Percentiles rank a stretch among this genome's conserved stretches.
phyloP scores from a whole-genome alignment of 1,284 basidiomycete species.

The Boletus mariae region DNA sequence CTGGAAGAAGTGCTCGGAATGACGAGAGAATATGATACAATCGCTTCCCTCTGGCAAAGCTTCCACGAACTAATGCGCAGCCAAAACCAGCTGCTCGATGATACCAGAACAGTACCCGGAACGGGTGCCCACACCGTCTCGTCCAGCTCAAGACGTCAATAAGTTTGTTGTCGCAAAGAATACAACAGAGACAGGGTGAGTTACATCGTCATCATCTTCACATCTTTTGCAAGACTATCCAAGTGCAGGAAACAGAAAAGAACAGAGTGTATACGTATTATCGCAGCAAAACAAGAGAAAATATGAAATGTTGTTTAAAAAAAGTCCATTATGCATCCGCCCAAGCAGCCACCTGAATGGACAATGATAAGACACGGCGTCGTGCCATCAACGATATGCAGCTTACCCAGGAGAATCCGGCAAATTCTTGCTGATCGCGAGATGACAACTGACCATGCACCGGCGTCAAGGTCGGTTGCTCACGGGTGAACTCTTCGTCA shows the following conservation, averaged over 20 bases:
- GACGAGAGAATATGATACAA: conserved; percentile 90
- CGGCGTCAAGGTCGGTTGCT: conserved; percentile 96
- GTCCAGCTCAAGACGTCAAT: conserved; percentile 23
- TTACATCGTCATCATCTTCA: conserved; percentile 26
- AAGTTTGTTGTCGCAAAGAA: conserved; percentile 11
- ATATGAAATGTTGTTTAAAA: conserved; percentile 32
- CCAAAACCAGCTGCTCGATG: conserved; percentile 35
- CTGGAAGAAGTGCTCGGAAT: conserved; percentile 90
- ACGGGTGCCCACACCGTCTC: conserved; percentile 66
- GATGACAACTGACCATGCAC: conserved; percentile 94
- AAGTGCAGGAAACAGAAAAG: conserved; percentile 41
- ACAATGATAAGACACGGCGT: not conserved
- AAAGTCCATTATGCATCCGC: conserved; percentile 54
- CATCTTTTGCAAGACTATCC: conserved; percentile 44
- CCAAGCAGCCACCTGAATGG: conserved; percentile 62
- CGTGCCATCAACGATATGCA: not conserved
- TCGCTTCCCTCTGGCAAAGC: conserved; percentile 82
- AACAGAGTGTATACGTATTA: conserved; percentile 33
- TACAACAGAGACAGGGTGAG: conserved; percentile 21
- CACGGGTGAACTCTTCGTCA: conserved; percentile 95
- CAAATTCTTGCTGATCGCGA: conserved; percentile 93
- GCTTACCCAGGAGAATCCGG: conserved; percentile 88
- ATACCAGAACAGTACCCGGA: conserved; percentile 42
- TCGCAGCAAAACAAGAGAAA: conserved; percentile 35
- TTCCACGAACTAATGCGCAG: conserved; percentile 77